Base-by-base conservation (phyloP, 371 early-diverging fungal species). In the Mortierella sp. region DNA sequence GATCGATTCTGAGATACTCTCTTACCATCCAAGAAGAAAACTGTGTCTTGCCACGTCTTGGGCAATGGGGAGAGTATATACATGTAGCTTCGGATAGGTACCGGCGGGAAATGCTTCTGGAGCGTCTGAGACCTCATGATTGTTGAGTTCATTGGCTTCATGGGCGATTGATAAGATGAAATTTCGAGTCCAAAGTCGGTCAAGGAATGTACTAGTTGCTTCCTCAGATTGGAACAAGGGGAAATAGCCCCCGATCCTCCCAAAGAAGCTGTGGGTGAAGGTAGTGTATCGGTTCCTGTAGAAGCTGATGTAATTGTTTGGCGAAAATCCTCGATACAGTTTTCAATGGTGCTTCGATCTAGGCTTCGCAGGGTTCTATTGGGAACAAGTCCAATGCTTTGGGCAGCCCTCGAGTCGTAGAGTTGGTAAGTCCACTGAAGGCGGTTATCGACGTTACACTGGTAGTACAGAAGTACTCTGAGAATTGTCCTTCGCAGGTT, bases 341-440 rank as follows among this genome's bases (percentile, higher is more conserved):
- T 57, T 0, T 21, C 43, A 11, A 76, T 30, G 2, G 68, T 72
- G 25, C 16, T 59, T 50, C 64, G 57, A 53, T 29, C 68, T 2
- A 76, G 26, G 21, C 61, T 62, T 43, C 62, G 68, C 7, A 68
- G 68, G 12, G 62, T 47, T 30, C 77, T 55, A 50, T 76, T 76
- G 2, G 68, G 28, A 18, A 66, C 61, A 62, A 58, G 43, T 4
- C 72, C 72, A 21, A 76, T 68, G 14, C 67, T 68, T 47, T 76
- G 77, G 30, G 57, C 56, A n/a, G 55, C n/a, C 4, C 62, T 59
- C 7, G 77, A 72, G 65, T 76, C 64, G 53, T 65, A 76, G 52
- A 76, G 68, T 48, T 65, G 68, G 56, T 64, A 72, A 7, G 72
- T 72, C 77, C 77, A 76, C 56, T 76, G 77, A 45, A 76, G 68